Percentiles rank a stretch among this genome's conserved stretches.
phyloP scores from a whole-genome alignment of 345 rosid species.

The Capsella bursapastoris region DNA sequence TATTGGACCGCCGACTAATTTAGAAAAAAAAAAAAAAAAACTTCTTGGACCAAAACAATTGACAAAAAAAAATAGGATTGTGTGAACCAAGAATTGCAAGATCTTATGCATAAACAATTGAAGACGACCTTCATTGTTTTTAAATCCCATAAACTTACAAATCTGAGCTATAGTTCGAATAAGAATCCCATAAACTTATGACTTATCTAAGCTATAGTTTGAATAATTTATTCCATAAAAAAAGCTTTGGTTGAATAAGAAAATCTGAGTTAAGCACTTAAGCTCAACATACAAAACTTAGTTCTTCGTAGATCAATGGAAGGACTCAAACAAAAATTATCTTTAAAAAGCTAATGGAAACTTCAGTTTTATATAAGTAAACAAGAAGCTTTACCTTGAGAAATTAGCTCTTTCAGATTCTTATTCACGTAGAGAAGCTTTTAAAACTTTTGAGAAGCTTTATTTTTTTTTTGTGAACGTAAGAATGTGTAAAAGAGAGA shows the following conservation, averaged over 20 bases:
- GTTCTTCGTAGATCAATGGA: neutral
- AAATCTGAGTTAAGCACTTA: neutral
- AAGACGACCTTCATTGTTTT: neutral
- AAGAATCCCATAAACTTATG: too few species aligned
- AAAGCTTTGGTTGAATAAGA: neutral
- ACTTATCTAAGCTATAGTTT: too few species aligned
- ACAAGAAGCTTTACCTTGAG: conserved; percentile 31
- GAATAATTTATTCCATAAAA: too few species aligned
- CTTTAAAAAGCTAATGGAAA: neutral
- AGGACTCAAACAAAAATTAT: neutral
- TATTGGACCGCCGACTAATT: conserved; percentile 17
- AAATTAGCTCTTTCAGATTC: conserved; percentile 31
- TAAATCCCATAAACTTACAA: neutral
- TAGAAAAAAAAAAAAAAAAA: neutral
- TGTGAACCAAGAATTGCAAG: neutral
- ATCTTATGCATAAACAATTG: neutral
- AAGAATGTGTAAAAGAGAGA: conserved; percentile 13
- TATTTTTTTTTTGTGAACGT: neutral
- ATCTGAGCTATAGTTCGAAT: too few species aligned
- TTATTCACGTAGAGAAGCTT: conserved; percentile 8
- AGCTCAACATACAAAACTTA: too few species aligned
- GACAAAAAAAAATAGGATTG: neutral
- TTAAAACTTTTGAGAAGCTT: neutral
- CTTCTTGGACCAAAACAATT: neutral
- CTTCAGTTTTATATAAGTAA: neutral